Base-by-base conservation (phyloP, 345 rosid genomes). In the Euclidium syriacum region DNA sequence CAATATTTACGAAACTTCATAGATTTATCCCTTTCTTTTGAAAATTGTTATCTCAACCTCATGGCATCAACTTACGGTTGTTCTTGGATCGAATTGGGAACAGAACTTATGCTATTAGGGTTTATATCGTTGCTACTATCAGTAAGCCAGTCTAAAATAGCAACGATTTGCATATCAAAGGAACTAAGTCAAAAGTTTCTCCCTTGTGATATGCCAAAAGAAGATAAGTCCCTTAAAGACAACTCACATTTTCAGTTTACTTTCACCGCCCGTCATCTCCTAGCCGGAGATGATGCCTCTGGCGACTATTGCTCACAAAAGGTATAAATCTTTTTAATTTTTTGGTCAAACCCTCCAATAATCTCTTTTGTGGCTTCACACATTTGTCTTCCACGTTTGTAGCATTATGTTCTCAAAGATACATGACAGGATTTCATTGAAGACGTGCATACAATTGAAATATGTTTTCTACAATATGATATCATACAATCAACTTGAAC, bases 71-170 rank as follows among this genome's bases (percentile, higher is more conserved):
- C 14, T 24, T 24, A 12, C 5, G 25, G 23, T 65, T 79, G 47
- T 41, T 40, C 38, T 8, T 57, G 62, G 48, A 26, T 20, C 6
- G 10, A 11, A 30, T 8, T 18, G 41, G 58, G 1, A 38, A 41
- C 94, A 91, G 98, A 87, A 76, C 74, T 85, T 79, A 91, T 91
- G 98, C 70, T 91, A 18, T 56, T 91, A 75, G 98, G 98, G 43
- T 91, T 91, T 65, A 90, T 90, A 53, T 87, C 97, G 10, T 75
- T 87, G 66, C 65, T 90, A 17, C 64, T 90, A 46, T 68, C 97
- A n/a, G 88, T 90, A 25, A 62, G 77, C 65, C 89, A 85, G 61
- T 60, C 34, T 1, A 47, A 61, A 22, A 86, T 91, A 25, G 64
- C 27, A 61, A 72, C 35, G 42, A 73, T 86, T 40, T 88, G 96